These are phyloP conservation scores for Hypoxylon rubiginosum DNA, from an alignment of 2,329 filamentous ascomycete genomes.

Conservation along the genomic window DNA sequence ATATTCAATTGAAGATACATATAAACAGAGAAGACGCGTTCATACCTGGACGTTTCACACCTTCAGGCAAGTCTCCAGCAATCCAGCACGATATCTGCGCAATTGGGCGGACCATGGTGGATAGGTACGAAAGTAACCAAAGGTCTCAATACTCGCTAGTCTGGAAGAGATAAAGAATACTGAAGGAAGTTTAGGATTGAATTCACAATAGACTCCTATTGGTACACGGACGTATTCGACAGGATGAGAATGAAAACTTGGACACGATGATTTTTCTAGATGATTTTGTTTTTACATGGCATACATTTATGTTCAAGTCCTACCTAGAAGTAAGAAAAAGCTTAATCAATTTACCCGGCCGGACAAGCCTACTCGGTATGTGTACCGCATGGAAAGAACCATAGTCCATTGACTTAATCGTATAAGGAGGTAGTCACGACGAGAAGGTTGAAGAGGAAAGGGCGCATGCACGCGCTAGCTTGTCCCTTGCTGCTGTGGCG, in stretches of 20 bases:
- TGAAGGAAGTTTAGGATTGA: not conserved
- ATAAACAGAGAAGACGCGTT: not conserved
- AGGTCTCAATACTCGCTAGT: not conserved
- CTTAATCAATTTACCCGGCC: not conserved
- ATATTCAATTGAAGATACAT: not conserved
- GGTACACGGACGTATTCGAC: not conserved
- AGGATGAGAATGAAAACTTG: not conserved
- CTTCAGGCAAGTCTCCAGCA: conserved; percentile 2
- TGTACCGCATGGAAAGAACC: not conserved
- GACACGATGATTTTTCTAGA: not conserved
- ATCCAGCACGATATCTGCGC: conserved; percentile 37
- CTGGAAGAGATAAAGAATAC: not conserved
- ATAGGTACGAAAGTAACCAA: not conserved
- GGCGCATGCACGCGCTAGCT: too few relatives aligned
- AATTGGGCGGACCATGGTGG: conserved; percentile 26
- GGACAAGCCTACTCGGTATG: not conserved
- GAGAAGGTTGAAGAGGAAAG: not conserved
- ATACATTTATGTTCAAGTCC: not conserved
- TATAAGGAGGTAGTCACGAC: not conserved
- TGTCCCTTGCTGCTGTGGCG: not conserved
- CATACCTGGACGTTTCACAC: conserved; percentile 27
- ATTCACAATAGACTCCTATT: not conserved
- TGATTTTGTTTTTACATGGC: too few relatives aligned
- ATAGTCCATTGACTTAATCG: not conserved
- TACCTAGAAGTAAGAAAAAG: not conserved